Base-by-base conservation (phyloP, 441 rosid species). In the Pelargonium citronellum region DNA sequence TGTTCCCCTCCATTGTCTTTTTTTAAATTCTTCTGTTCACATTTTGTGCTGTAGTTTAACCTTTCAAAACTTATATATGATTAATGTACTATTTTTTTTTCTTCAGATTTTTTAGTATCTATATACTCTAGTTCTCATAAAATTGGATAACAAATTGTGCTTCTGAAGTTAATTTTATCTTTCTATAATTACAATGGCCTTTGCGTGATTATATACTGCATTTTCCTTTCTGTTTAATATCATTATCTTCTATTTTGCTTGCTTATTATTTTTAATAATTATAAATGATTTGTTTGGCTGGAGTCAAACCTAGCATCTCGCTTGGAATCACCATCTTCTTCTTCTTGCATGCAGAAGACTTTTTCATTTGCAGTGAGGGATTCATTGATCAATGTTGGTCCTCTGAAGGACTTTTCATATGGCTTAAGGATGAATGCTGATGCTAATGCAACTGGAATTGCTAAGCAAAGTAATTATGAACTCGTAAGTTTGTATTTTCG, bases 401-500 rank as follows among this genome's bases (percentile, higher is more conserved):
- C 99, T 75, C 72, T 95, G 79, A 95, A 92, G 86, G 99, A 95
- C 85, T 95, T 95, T 70, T 82, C 99, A 30, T 88, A 89, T 83
- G 97, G 97, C 75, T 77, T 90, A 74, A 87, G 98, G 81, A 86
- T 84, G 37, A 92, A 91, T 73, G 96, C 97, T 69, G 99, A 95
- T 82, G 87, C 92, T 75, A 91, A 84, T 81, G 97, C 98, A 73
- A 83, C 88, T 73, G 99, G 99, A 82, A 80, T 89, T 79, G 89
- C 99, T 72, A 95, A 91, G 81, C 99, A 95, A 84, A 95, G 99
- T 83, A 95, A 95, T 82, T 89, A 92, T 79, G 98, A 95, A 83
- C 81, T 95, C 95, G 99, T 92, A 70, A 87, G 97, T 87, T 71
- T 61, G 64, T 47, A 9, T 37, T 68, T 43, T 69, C 53, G 37